Conservation (phyloP, 1,139 yeast genomes). For the Saccharomycopsis hybrid region DNA sequence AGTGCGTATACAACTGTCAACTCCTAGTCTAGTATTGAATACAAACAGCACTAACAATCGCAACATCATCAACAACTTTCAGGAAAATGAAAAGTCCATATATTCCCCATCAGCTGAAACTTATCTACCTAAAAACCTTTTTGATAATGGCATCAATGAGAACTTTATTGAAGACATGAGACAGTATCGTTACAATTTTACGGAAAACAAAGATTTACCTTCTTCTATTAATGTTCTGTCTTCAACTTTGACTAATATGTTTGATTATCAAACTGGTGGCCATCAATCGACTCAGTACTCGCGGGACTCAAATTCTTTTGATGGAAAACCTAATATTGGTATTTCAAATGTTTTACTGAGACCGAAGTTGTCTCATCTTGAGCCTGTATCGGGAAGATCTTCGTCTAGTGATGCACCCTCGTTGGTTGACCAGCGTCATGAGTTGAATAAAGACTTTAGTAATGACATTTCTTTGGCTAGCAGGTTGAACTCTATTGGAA, state of each 20-base stretch:
- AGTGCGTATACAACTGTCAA: too few relatives aligned
- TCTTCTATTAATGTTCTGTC: not conserved
- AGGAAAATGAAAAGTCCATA: too few relatives aligned
- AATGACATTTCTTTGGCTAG: not conserved
- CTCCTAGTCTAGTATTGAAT: too few relatives aligned
- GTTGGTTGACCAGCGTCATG: not conserved
- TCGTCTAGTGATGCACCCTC: not conserved
- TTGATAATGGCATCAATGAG: constrained; percentile 12
- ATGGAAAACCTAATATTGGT: too few relatives aligned
- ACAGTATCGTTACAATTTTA: constrained; percentile 6
- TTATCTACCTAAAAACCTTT: constrained; percentile 9
- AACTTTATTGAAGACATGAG: constrained; percentile 10
- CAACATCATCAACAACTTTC: too few relatives aligned
- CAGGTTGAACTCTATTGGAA: not conserved
- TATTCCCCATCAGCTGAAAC: constrained; percentile 12
- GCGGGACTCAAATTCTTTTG: not conserved
- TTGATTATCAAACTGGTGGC: not conserved
- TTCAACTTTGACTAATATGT: not conserved
- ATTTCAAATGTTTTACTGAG: not conserved
- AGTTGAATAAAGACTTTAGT: not conserved
- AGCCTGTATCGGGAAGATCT: not conserved
- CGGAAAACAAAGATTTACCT: too few relatives aligned
- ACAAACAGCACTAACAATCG: too few relatives aligned
- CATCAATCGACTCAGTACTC: not conserved
- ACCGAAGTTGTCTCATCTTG: too few relatives aligned